Base-by-base conservation (phyloP, 2,329 filamentous ascomycete genomes). In the Neofusicoccum kwambonambiense region DNA sequence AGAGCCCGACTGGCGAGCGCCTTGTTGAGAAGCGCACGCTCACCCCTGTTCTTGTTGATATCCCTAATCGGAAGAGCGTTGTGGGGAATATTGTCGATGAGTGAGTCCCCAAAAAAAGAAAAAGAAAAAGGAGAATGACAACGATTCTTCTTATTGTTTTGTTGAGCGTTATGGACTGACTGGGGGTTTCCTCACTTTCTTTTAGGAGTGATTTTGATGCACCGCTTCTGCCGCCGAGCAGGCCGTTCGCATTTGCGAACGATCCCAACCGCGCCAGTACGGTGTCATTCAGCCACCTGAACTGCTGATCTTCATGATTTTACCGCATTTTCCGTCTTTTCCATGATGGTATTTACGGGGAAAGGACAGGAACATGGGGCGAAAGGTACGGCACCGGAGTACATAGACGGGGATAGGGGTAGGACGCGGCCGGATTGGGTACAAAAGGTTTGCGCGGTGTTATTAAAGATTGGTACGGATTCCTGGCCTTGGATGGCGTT, bases 81-180 rank as follows among this genome's bases (percentile, higher is more conserved):
- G 41, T 35, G 13, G 62, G 62, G 31, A 47, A 64, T n/a, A 54
- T 64, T 45, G 62, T 64, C 8, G 62, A 64, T 11, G 62, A 54
- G 39, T 64, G 44, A 62, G 45, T 45, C 12, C 19, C 34, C 13
- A 6, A n/a, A 9, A 9, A 49, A 27, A 5, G 42, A 45, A 45
- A n/a, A 17, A 15, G 6, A 31, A n/a, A 17, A 15, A 31, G 7
- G 27, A 31, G 27, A 31, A 31, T 31, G 27, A 31, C 27, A 31
- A 31, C 27, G 27, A 31, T 31, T 4, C 9, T 41, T 37, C 8
- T 39, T 12, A 19, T 27, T 2, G 2, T 35, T 22, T 44, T 34
- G 27, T 31, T 45, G 37, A 17, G 27, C 41, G 27, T 35, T 15
- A 45, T n/a, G 9, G 4, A 42, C 37, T 58, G 8, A 34, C 9